Conservation (phyloP, 2,329 filamentous ascomycete species). For the Ceratocystis cubensis region DNA sequence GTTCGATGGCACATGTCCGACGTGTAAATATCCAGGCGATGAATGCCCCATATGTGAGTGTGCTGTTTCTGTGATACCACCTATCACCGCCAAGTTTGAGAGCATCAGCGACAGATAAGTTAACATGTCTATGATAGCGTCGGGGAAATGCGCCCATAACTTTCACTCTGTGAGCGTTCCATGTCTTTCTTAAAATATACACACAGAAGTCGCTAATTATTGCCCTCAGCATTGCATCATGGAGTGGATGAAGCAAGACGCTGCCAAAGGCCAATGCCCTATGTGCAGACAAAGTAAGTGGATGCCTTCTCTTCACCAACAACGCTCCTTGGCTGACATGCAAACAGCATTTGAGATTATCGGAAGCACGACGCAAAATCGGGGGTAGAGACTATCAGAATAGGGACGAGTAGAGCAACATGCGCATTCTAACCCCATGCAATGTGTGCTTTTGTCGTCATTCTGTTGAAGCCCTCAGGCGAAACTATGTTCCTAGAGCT, state of each 20-base stretch:
- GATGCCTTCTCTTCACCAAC: not conserved
- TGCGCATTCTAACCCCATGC: too few species aligned
- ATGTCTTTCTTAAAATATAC: not conserved
- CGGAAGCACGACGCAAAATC: not conserved
- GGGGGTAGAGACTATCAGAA: not conserved
- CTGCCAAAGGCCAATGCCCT: slow-evolving; percentile 83
- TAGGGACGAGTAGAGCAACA: not conserved
- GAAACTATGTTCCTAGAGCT: not conserved
- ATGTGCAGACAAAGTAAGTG: slow-evolving; percentile 88
- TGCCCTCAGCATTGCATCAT: slow-evolving; percentile 70
- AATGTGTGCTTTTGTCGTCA: too few species aligned
- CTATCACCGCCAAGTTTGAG: not conserved
- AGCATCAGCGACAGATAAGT: slow-evolving; percentile 14
- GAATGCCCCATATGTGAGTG: slow-evolving; percentile 77
- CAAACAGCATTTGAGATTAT: slow-evolving; percentile 14
- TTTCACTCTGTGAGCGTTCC: slow-evolving; percentile 72
- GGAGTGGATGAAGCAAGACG: slow-evolving; percentile 92
- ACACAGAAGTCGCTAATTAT: slow-evolving; percentile 22
- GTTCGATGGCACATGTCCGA: slow-evolving; percentile 94
- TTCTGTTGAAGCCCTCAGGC: too few species aligned
- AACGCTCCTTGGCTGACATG: not conserved
- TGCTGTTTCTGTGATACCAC: not conserved
- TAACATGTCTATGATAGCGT: slow-evolving; percentile 45
- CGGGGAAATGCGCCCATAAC: slow-evolving; percentile 91
- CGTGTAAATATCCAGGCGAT: slow-evolving; percentile 94